A percentile compares a stretch with the other conserved stretches of the same genome.
Evolutionary conservation across 2,329 filamentous ascomycete genomes (phyloP).

Genomic region (Elsinoe fawcettii): DNA sequence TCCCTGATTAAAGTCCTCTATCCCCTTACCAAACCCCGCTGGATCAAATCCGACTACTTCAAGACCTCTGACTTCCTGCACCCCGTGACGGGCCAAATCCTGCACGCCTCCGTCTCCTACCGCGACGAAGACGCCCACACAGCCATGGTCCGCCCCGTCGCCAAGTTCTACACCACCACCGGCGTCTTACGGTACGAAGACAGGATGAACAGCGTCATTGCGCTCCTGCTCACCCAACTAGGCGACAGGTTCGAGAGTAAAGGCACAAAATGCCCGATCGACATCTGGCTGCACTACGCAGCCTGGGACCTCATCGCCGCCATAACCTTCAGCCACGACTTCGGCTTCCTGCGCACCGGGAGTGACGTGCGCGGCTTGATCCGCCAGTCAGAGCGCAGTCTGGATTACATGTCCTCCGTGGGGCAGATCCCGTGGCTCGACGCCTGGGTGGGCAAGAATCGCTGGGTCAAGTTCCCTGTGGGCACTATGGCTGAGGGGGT

Average conservation of each 20-base stretch:
- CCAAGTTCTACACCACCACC: constrained; percentile 4
- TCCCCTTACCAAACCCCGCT: background rate
- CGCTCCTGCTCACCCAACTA: constrained; percentile 41
- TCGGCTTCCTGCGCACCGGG: constrained; percentile 21
- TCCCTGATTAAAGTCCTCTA: constrained; percentile 13
- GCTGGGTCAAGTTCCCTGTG: background rate
- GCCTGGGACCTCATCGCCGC: constrained; percentile 71
- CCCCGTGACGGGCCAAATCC: background rate
- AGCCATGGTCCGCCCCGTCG: background rate
- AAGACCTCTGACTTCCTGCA: constrained; percentile 1
- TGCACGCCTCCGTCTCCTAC: background rate
- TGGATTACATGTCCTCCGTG: constrained; percentile 17
- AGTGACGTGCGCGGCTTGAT: constrained; percentile 17
- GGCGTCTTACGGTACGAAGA: constrained; percentile 5
- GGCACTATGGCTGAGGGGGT: constrained; percentile 8
- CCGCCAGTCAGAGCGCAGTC: constrained; percentile 22
- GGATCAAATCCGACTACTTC: constrained; percentile 4
- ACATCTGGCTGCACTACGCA: constrained; percentile 68
- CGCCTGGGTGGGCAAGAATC: constrained; percentile 12
- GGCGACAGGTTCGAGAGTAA: constrained; percentile 28
- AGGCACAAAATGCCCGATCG: constrained; percentile 51
- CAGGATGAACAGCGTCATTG: background rate
- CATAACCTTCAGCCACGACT: constrained; percentile 24
- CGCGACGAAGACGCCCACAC: constrained; percentile 6
- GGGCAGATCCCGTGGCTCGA: constrained; percentile 28